Percentiles rank a stretch among this genome's conserved stretches.
These are phyloP conservation scores for Sphagnum contortum DNA, from an alignment of 225 moss, liverwort and hornwort genomes.

Conservation along the genomic window DNA sequence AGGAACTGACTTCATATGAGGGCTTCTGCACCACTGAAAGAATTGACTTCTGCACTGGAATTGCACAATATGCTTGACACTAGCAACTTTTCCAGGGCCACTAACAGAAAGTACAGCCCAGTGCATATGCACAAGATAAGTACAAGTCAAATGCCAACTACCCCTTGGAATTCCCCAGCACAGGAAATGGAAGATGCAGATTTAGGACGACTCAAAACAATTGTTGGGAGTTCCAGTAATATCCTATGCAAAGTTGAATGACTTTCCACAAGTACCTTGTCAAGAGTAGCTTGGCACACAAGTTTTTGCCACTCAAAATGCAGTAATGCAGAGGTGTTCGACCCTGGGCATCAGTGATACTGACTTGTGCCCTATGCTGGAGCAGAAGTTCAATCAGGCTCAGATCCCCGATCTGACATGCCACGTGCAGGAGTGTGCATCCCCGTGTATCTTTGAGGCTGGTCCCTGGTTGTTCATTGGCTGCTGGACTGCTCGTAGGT, in stretches of 20 bases:
- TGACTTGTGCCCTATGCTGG: constrained; percentile 77
- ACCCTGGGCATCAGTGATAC: constrained; percentile 51
- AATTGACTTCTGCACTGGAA: too few species aligned
- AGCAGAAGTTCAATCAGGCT: constrained; percentile 76
- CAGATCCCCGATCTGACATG: constrained; percentile 71
- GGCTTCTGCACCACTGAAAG: too few species aligned
- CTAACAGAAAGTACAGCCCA: constrained; percentile 1
- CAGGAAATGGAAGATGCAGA: background rate
- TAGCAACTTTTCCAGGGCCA: too few species aligned
- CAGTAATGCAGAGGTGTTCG: constrained; percentile 82
- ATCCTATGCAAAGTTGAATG: background rate
- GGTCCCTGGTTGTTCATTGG: constrained; percentile 14
- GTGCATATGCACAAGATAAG: background rate
- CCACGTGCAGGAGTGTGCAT: constrained; percentile 65
- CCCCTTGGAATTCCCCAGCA: background rate
- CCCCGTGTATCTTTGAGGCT: constrained; percentile 41
- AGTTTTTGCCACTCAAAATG: constrained; percentile 43
- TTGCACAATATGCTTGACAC: too few species aligned
- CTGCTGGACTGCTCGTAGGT: constrained; percentile 20
- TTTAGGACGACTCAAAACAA: background rate
- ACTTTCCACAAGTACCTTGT: constrained; percentile 25
- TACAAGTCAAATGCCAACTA: too few species aligned
- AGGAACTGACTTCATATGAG: too few species aligned
- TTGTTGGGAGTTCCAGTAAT: background rate
- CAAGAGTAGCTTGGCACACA: constrained; percentile 78